Evolutionary conservation across 495 filamentous ascomycete genomes (phyloP).

Genomic region (Durotheca rogersii): DNA sequence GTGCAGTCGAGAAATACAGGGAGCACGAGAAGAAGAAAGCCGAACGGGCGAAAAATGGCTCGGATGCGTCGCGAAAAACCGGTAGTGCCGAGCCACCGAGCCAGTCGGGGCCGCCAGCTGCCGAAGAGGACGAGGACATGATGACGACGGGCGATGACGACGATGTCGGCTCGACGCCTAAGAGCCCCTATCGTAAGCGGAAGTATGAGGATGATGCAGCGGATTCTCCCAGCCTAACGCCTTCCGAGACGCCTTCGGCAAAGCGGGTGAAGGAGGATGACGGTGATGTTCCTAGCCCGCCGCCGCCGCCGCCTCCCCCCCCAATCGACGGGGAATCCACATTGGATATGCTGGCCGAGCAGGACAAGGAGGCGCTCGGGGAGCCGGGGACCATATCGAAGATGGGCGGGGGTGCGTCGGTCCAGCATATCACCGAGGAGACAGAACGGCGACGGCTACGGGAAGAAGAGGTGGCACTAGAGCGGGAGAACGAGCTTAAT

Average conservation of each 20-base stretch:
- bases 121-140: constrained; percentile 45
- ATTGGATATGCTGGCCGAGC: constrained; percentile 35
- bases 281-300: constrained; percentile 31
- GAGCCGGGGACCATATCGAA: constrained; percentile 45
- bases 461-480: constrained; percentile 33
- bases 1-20: constrained; percentile 72
- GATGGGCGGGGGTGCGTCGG: constrained; percentile 45
- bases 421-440: constrained; percentile 45
- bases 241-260: constrained; percentile 47
- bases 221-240: constrained; percentile 35
- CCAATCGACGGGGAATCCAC: constrained; percentile 39
- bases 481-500: constrained; percentile 38
- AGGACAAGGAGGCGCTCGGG: constrained; percentile 42
- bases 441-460: constrained; percentile 34
- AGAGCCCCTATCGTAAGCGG: constrained; percentile 57
- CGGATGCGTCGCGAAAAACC: constrained; percentile 21
- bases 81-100: constrained; percentile 25
- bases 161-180: constrained; percentile 38
- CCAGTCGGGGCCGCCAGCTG: constrained; percentile 28
- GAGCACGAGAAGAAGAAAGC: constrained; percentile 66
- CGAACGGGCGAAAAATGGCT: constrained; percentile 41
- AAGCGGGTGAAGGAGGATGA: constrained; percentile 55
- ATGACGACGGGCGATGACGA: constrained; percentile 63
- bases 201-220: constrained; percentile 54
- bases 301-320: constrained; percentile 46